Conservation (phyloP, 1,284 basidiomycete genomes). For the Cutaneotrichosporon sp. region DNA sequence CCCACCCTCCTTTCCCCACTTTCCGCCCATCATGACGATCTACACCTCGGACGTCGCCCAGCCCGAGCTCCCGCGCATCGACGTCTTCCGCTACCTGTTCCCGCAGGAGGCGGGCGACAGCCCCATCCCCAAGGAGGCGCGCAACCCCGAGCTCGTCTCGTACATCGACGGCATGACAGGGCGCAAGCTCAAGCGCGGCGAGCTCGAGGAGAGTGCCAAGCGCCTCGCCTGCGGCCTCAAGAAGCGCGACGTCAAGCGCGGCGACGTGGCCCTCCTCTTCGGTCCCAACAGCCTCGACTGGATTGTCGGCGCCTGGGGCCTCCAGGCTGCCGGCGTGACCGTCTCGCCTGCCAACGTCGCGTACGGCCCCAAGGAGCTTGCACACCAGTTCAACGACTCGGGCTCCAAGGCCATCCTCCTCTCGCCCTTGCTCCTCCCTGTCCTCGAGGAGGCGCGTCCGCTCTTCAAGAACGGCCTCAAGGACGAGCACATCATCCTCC, state of each 20-base stretch:
- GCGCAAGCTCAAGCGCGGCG: slow-evolving; percentile 60
- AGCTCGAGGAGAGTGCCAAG: slow-evolving; percentile 61
- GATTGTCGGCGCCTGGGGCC: slow-evolving; percentile 64
- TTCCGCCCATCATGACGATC: slow-evolving; percentile 25
- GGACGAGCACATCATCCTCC: slow-evolving; percentile 11
- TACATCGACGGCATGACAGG: slow-evolving; percentile 69
- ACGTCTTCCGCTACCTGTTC: slow-evolving; percentile 22
- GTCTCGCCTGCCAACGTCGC: slow-evolving; percentile 47
- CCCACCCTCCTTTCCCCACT: background rate
- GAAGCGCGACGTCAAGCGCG: slow-evolving; percentile 29
- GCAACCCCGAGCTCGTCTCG: slow-evolving; percentile 53
- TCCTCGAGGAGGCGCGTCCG: slow-evolving; percentile 33
- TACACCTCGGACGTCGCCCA: slow-evolving; percentile 30
- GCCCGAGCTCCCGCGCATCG: slow-evolving; percentile 40
- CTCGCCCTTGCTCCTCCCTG: slow-evolving; percentile 58
- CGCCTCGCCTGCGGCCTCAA: slow-evolving; percentile 61
- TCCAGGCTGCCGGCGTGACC: slow-evolving; percentile 47
- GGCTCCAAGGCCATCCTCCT: slow-evolving; percentile 61
- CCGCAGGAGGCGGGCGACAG: slow-evolving; percentile 13
- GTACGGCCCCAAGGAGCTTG: slow-evolving; percentile 45
- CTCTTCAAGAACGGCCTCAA: slow-evolving; percentile 6
- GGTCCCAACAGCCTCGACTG: slow-evolving; percentile 63
- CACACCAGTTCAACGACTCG: slow-evolving; percentile 57
- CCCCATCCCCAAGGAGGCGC: slow-evolving; percentile 4
- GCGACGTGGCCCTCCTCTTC: slow-evolving; percentile 46